Evolutionary conservation across 2,329 filamentous ascomycete genomes (phyloP).

Genomic region (Lasiodiplodia theobromae): DNA sequence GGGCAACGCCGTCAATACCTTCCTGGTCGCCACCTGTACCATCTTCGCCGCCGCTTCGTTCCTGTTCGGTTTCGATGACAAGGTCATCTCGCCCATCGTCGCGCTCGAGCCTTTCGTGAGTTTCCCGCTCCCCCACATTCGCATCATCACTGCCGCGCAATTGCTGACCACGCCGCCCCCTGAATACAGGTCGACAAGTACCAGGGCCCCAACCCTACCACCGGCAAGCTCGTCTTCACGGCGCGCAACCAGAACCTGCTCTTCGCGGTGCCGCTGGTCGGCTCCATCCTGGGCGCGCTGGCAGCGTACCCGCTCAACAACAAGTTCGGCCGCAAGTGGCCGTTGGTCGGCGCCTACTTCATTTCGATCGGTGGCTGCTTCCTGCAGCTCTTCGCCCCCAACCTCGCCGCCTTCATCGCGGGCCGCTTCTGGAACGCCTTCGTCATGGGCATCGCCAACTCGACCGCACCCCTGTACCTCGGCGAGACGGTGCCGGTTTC

Average conservation of each 20-base stretch:
- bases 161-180: neutral
- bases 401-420: constrained; percentile 20
- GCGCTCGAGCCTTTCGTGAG: constrained; percentile 23
- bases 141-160: neutral
- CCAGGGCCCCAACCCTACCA: constrained; percentile 21
- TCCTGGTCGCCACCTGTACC: constrained; percentile 15
- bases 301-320: constrained; percentile 26
- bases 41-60: constrained; percentile 21
- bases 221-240: constrained; percentile 18
- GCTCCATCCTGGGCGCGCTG: constrained; percentile 25
- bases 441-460: constrained; percentile 23
- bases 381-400: constrained; percentile 24
- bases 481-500: constrained; percentile 64
- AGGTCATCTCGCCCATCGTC: constrained; percentile 24
- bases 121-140: neutral
- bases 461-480: constrained; percentile 63
- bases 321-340: constrained; percentile 23
- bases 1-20: constrained; percentile 17
- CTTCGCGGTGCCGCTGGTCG: constrained; percentile 25
- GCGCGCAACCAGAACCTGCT: constrained; percentile 25
- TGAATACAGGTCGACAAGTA: constrained; percentile 14
- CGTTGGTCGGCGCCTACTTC: constrained; percentile 16
- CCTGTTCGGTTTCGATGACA: constrained; percentile 26
- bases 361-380: constrained; percentile 25
- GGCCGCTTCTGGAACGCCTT: constrained; percentile 23